These are phyloP conservation scores for Saturnispora kantuleensis DNA, from an alignment of 805 yeast genomes.

Conservation along the genomic window DNA sequence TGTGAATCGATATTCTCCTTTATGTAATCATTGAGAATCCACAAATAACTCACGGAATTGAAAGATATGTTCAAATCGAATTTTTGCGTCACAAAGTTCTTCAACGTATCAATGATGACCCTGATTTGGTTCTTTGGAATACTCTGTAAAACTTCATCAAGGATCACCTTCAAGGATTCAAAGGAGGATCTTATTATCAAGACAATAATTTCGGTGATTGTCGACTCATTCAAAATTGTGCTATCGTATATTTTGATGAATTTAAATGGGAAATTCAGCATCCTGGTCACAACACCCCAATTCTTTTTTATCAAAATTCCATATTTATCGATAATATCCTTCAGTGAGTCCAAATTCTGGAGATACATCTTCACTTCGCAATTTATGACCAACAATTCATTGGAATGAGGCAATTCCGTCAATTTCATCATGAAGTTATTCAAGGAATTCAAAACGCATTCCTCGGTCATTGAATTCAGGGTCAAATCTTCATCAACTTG, in stretches of 20 bases:
- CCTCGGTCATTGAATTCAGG: constrained; percentile 29
- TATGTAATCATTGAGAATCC: constrained; percentile 80
- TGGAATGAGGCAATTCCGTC: constrained; percentile 28
- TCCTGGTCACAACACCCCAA: constrained; percentile 69
- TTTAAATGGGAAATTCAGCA: constrained; percentile 50
- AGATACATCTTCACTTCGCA: constrained; percentile 63
- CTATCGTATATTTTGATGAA: constrained; percentile 24
- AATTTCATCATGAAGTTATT: constrained; percentile 35
- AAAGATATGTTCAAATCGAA: constrained; percentile 80
- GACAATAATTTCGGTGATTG: constrained; percentile 37
- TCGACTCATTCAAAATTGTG: constrained; percentile 20
- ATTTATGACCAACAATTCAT: constrained; percentile 37
- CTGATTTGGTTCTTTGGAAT: constrained; percentile 60
- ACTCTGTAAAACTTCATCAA: constrained; percentile 73
- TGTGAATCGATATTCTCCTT: constrained; percentile 27
- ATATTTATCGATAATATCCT: constrained; percentile 65
- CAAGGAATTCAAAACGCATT: constrained; percentile 39
- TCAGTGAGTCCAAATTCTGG: constrained; percentile 51
- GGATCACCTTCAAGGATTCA: constrained; percentile 69
- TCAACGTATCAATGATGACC: constrained; percentile 60
- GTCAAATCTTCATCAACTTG: constrained; percentile 1
- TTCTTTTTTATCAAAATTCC: constrained; percentile 46
- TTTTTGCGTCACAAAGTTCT: constrained; percentile 59
- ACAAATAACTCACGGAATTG: constrained; percentile 83
- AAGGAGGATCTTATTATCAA: constrained; percentile 59